phyloP scores from a whole-genome alignment of 2,329 filamentous ascomycete species.

The Fusarium chlamydosporum region DNA sequence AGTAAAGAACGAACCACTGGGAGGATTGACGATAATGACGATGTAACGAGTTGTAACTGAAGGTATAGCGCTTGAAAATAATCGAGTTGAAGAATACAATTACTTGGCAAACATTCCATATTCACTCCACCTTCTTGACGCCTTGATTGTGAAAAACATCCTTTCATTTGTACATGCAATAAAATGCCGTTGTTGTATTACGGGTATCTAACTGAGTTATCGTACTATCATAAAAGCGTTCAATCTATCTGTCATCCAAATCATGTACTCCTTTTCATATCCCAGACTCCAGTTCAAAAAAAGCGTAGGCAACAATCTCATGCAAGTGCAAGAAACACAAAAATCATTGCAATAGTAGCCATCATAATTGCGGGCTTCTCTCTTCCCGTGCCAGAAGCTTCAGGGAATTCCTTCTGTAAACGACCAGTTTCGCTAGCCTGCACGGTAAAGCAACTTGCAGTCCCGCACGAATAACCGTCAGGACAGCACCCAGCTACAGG shows the following conservation, averaged over 20 bases:
- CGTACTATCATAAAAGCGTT: conserved; percentile 17
- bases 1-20: conserved; percentile 56
- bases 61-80: conserved; percentile 5
- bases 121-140: too few relatives aligned
- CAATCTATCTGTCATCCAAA: conserved; percentile 25
- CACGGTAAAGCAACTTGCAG: conserved; percentile 75
- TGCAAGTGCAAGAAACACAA: conserved; percentile 21
- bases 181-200: neutral
- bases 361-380: conserved; percentile 31
- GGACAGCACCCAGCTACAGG: conserved; percentile 87
- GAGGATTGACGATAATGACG: conserved; percentile 23
- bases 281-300: conserved; percentile 17
- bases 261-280: conserved; percentile 5
- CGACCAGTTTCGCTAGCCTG: conserved; percentile 68
- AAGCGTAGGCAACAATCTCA: conserved; percentile 13
- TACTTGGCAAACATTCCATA: neutral
- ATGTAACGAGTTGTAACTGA: conserved; percentile 13
- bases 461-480: conserved; percentile 79
- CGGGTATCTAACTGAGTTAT: conserved; percentile 32
- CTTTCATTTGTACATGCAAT: neutral
- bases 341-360: conserved; percentile 8
- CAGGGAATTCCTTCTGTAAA: conserved; percentile 68
- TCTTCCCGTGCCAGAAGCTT: conserved; percentile 22
- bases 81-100: conserved; percentile 7
- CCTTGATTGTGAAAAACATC: too few relatives aligned